phyloP scores from a whole-genome alignment of 2,329 filamentous ascomycete species.

The Zalaria obscura region DNA sequence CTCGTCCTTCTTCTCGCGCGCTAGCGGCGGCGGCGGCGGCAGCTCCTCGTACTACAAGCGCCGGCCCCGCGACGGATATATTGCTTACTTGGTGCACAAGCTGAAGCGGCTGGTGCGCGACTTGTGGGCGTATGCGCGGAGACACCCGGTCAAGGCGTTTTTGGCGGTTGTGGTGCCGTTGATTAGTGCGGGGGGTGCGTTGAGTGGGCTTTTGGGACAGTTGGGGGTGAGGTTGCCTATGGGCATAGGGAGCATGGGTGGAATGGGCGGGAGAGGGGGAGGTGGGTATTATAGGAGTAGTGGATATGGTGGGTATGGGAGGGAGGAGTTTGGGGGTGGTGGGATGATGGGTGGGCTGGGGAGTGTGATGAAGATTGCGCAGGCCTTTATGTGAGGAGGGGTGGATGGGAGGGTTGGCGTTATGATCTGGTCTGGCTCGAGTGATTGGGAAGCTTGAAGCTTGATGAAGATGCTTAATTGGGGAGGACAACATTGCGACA shows the following conservation, averaged over 20 bases:
- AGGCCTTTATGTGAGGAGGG: slow-evolving; percentile 36
- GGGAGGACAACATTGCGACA: no score
- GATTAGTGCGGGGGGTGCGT: slow-evolving; percentile 60
- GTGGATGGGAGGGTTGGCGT: background rate
- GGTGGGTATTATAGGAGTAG: slow-evolving; percentile 30
- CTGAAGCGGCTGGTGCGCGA: slow-evolving; percentile 69
- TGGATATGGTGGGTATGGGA: slow-evolving; percentile 25
- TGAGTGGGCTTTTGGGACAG: slow-evolving; percentile 61
- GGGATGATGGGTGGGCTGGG: slow-evolving; percentile 32
- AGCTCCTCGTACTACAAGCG: slow-evolving; percentile 66
- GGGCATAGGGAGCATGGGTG: slow-evolving; percentile 13
- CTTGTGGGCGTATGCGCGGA: slow-evolving; percentile 66
- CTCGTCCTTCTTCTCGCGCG: slow-evolving; percentile 6
- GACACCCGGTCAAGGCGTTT: slow-evolving; percentile 78
- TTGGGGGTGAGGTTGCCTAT: slow-evolving; percentile 56
- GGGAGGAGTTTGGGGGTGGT: slow-evolving; percentile 18
- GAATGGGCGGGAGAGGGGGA: slow-evolving; percentile 10
- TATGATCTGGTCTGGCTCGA: background rate
- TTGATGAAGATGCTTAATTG: no score
- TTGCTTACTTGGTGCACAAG: slow-evolving; percentile 58
- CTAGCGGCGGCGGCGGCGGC: background rate
- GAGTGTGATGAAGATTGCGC: slow-evolving; percentile 34
- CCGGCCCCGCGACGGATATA: slow-evolving; percentile 61
- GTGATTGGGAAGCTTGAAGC: no score
- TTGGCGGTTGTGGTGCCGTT: slow-evolving; percentile 80